phyloP scores from a whole-genome alignment of 192 early-diverging fungal species.

The Podila epigama region DNA sequence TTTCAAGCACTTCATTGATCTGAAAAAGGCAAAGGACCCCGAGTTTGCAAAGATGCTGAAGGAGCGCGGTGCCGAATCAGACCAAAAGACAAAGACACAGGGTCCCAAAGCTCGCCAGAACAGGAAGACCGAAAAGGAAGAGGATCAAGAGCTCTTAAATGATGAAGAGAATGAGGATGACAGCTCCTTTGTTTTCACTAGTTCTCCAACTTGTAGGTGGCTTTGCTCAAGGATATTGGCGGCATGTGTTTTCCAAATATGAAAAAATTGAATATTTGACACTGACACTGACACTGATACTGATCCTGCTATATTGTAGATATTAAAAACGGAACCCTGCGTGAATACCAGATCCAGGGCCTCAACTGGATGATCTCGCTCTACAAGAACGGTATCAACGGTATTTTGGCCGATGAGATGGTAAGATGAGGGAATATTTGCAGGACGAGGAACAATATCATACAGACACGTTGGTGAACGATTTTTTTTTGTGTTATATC shows the following conservation, averaged over 20 bases:
- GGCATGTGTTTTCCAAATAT: too few relatives aligned
- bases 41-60: conserved; percentile 57
- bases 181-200: conserved; percentile 79
- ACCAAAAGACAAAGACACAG: conserved; percentile 40
- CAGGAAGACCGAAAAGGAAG: conserved; percentile 97
- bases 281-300: too few relatives aligned
- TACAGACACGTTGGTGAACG: neutral
- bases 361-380: conserved; percentile 98
- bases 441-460: neutral
- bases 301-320: too few relatives aligned
- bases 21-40: conserved; percentile 64
- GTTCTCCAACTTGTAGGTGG: conserved; percentile 83
- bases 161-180: conserved; percentile 69
- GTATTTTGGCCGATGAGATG: conserved; percentile 99
- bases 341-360: conserved; percentile 97
- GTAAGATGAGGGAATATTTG: conserved; percentile 42
- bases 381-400: conserved; percentile 98
- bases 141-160: conserved; percentile 93
- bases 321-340: conserved; percentile 88
- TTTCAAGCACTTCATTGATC: conserved; percentile 70
- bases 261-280: too few relatives aligned
- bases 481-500: neutral
- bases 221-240: neutral
- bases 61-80: conserved; percentile 50
- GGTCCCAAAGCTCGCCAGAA: conserved; percentile 71